These are phyloP conservation scores for Microsporum canis DNA, from an alignment of 2,329 filamentous ascomycete genomes.

Conservation along the genomic window DNA sequence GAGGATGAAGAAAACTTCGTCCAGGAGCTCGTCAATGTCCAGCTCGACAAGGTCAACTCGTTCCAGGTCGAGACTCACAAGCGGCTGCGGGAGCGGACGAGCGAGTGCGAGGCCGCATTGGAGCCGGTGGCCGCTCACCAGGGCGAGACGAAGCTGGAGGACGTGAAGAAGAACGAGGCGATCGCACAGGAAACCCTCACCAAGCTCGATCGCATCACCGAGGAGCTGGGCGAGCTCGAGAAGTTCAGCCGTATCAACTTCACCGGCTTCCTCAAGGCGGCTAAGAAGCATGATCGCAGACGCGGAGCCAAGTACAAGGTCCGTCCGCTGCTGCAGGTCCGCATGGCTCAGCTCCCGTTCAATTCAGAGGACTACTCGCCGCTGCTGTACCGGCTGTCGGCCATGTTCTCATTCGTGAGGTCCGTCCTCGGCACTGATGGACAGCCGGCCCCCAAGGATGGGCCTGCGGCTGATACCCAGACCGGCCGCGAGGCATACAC, in stretches of 20 bases:
- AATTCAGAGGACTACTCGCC: conserved; percentile 92
- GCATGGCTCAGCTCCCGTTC: conserved; percentile 77
- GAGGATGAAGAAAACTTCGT: conserved; percentile 89
- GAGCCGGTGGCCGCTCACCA: conserved; percentile 43
- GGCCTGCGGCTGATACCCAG: conserved; percentile 34
- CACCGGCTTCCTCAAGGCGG: conserved; percentile 93
- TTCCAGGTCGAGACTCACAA: conserved; percentile 79
- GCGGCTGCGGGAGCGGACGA: conserved; percentile 67
- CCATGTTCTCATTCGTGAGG: conserved; percentile 91
- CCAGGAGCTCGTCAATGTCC: conserved; percentile 85
- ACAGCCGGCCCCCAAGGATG: conserved; percentile 43
- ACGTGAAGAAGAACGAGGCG: conserved; percentile 35
- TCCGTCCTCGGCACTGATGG: conserved; percentile 50
- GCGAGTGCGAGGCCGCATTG: conserved; percentile 55
- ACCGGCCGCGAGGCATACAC: conserved; percentile 58
- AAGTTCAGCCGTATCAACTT: conserved; percentile 96
- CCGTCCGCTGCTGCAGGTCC: conserved; percentile 80
- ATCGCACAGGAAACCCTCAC: conserved; percentile 59
- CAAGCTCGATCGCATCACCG: conserved; percentile 63
- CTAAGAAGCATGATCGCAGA: conserved; percentile 97
- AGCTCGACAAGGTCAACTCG: conserved; percentile 85
- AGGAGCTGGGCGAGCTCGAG: conserved; percentile 84
- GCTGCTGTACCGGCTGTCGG: conserved; percentile 73
- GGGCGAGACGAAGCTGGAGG: conserved; percentile 25
- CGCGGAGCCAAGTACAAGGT: conserved; percentile 77